phyloP scores from a whole-genome alignment of 495 filamentous ascomycete species.

The Recurvomyces mirabilis region DNA sequence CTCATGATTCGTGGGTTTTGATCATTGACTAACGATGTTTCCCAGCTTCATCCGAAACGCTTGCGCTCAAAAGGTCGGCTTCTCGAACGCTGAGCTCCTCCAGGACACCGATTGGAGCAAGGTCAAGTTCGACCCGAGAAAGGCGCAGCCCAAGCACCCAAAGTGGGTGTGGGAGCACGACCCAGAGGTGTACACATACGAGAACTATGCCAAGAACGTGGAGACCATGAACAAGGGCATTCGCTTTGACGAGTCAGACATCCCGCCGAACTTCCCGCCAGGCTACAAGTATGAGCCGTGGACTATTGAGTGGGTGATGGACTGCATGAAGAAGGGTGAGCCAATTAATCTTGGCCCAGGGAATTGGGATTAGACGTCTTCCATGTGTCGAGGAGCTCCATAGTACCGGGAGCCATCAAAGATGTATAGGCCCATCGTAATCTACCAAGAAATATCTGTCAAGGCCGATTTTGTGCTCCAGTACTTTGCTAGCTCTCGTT shows the following conservation, averaged over 20 bases:
- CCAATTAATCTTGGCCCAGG: conserved; percentile 11
- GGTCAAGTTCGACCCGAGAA: conserved; percentile 47
- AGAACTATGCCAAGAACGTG: conserved; percentile 36
- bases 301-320: conserved; percentile 21
- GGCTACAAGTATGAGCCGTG: conserved; percentile 23
- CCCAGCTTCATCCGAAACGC: conserved; percentile 12
- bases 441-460: no score
- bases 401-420: no score
- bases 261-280: conserved; percentile 18
- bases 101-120: conserved; percentile 49
- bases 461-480: no score
- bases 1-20: background rate
- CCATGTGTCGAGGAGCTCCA: no score
- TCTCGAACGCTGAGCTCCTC: conserved; percentile 44
- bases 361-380: conserved; percentile 17
- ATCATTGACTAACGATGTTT: background rate
- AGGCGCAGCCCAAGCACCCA: conserved; percentile 43
- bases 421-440: no score
- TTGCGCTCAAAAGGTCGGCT: conserved; percentile 25
- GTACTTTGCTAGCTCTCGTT: no score
- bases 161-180: conserved; percentile 53
- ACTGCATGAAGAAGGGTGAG: conserved; percentile 9
- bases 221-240: conserved; percentile 17
- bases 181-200: conserved; percentile 47
- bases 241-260: conserved; percentile 13